Conservation (phyloP, 129 eudicot genomes). For the Heracleum sosnowskyi region DNA sequence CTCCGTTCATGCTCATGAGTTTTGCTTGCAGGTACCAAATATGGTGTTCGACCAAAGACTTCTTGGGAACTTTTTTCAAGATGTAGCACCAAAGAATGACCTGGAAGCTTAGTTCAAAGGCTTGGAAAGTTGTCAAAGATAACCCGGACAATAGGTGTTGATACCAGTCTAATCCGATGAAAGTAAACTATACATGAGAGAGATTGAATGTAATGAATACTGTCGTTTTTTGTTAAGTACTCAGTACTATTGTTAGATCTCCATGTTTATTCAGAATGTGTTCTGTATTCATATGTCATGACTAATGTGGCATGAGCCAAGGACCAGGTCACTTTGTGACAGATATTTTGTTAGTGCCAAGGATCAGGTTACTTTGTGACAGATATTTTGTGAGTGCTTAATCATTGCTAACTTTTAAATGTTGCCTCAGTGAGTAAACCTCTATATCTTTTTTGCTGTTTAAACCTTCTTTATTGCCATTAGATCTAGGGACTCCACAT, state of each 20-base stretch:
- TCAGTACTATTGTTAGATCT: not conserved
- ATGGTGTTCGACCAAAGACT: constrained; percentile 81
- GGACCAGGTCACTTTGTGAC: not conserved
- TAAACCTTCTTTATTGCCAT: not conserved
- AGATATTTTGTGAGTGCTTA: not conserved
- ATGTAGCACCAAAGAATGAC: constrained; percentile 26
- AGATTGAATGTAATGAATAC: not conserved
- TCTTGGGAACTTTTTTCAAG: constrained; percentile 62
- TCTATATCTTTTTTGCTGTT: not conserved
- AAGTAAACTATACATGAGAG: not conserved
- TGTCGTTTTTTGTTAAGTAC: not conserved
- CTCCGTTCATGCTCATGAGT: not conserved
- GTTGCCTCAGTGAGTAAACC: not conserved
- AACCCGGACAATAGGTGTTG: constrained; percentile 28
- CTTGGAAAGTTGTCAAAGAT: constrained; percentile 23
- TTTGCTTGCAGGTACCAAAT: constrained; percentile 56
- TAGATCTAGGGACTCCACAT: not conserved
- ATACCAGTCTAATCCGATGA: not conserved
- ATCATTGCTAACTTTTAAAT: not conserved
- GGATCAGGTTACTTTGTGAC: not conserved
- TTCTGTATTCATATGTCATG: not conserved
- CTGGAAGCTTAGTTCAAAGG: constrained; percentile 32
- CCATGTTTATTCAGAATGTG: not conserved
- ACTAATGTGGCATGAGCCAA: not conserved
- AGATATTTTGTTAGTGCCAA: not conserved